These are phyloP conservation scores for Microcyclospora pomicola DNA, from an alignment of 2,329 filamentous ascomycete genomes.

Conservation along the genomic window DNA sequence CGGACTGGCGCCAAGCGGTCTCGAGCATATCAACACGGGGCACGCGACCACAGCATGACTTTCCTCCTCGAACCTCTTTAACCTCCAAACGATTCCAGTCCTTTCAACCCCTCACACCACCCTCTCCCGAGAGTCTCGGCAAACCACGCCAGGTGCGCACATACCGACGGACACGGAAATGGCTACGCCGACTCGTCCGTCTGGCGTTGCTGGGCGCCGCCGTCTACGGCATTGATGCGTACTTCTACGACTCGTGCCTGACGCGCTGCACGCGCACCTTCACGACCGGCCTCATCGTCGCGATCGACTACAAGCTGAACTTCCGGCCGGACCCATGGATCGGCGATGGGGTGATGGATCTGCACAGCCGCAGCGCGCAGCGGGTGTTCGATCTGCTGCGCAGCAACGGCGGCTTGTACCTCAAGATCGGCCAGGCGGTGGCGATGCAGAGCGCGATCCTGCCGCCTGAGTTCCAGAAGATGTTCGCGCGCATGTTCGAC, in stretches of 20 bases:
- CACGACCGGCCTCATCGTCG: constrained; percentile 61
- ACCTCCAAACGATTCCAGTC: neutral
- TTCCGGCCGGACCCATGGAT: constrained; percentile 68
- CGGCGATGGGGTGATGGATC: constrained; percentile 57
- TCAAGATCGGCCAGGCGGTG: constrained; percentile 97
- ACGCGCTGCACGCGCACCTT: constrained; percentile 73
- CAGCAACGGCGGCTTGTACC: constrained; percentile 79
- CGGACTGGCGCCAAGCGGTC: neutral
- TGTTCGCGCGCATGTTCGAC: constrained; percentile 96
- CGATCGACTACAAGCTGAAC: constrained; percentile 91
- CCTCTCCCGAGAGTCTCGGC: constrained; percentile 65
- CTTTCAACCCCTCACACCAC: constrained; percentile 43
- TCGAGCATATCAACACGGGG: neutral
- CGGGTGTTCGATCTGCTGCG: constrained; percentile 68
- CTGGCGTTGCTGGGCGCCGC: constrained; percentile 45
- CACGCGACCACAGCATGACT: neutral
- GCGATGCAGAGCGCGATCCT: constrained; percentile 95
- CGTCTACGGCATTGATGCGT: constrained; percentile 55
- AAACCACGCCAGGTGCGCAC: constrained; percentile 55
- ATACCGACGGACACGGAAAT: constrained; percentile 57
- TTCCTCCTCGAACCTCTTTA: neutral
- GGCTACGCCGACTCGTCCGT: constrained; percentile 59
- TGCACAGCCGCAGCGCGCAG: constrained; percentile 75
- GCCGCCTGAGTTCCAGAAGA: constrained; percentile 86
- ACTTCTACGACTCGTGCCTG: constrained; percentile 66